Percentiles rank a stretch among this genome's conserved stretches.
Conservation (phyloP, 148 eudicot species). For the Silene conica region DNA sequence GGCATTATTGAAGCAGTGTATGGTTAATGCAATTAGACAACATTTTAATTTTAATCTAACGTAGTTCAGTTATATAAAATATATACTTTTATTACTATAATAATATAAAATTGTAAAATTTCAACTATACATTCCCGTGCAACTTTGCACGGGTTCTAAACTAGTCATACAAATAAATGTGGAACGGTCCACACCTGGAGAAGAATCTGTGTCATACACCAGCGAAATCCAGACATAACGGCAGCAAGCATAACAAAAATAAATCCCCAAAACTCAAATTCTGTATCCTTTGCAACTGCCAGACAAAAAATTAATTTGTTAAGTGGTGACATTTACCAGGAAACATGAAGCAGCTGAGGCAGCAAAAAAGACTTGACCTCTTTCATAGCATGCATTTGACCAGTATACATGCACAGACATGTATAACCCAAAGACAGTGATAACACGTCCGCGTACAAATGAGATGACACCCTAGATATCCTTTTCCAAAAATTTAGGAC, state of each 20-base stretch:
- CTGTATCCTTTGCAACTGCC: constrained; percentile 89
- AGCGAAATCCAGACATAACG: constrained; percentile 98
- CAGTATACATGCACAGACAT: neutral
- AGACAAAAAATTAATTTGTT: constrained; percentile 6
- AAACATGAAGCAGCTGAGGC: constrained; percentile 10
- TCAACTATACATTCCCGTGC: no score
- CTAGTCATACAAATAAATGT: neutral
- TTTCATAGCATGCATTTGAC: neutral
- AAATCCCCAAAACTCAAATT: constrained; percentile 96
- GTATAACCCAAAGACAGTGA: neutral
- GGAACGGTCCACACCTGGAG: constrained; percentile 69
- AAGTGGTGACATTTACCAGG: neutral
- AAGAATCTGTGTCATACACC: constrained; percentile 99
- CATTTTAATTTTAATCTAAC: no score
- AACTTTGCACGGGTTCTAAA: no score
- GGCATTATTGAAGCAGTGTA: no score
- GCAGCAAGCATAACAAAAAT: constrained; percentile 98
- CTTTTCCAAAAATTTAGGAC: neutral
- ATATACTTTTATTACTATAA: no score
- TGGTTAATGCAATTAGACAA: no score
- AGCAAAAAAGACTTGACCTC: constrained; percentile 5
- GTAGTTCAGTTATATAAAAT: no score
- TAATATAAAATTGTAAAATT: no score
- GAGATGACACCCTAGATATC: neutral
- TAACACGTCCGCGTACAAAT: constrained; percentile 1